These are phyloP conservation scores for Vitis riparia DNA, from an alignment of 164 flowering plant genomes.

Conservation along the genomic window DNA sequence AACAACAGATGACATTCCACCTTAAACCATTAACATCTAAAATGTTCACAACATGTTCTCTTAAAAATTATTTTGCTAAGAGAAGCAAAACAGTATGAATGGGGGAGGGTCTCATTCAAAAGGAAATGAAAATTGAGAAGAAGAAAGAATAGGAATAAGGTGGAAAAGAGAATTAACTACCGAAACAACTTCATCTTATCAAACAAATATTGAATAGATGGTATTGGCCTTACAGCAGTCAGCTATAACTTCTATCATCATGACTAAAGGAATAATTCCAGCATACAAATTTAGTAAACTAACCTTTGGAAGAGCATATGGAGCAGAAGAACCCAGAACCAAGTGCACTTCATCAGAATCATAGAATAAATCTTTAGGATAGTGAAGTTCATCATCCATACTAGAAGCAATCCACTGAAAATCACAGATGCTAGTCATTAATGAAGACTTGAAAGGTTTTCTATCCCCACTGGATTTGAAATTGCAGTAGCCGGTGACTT, in stretches of 20 bases:
- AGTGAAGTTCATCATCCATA: constrained; percentile 65
- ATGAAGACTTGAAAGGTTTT: constrained; percentile 56
- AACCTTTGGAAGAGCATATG: constrained; percentile 92
- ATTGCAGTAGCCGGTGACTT: constrained; percentile 42
- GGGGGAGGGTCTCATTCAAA: not conserved
- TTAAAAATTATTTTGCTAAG: too few relatives aligned
- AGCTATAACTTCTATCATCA: too few relatives aligned
- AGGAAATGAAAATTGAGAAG: not conserved
- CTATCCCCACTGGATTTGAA: constrained; percentile 28
- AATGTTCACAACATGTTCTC: too few relatives aligned
- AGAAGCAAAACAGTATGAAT: too few relatives aligned
- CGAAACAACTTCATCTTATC: not conserved
- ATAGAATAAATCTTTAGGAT: constrained; percentile 72
- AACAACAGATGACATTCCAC: not conserved
- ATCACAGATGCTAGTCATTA: constrained; percentile 49
- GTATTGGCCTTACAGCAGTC: too few relatives aligned
- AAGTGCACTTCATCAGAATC: constrained; percentile 76
- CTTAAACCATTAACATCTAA: not conserved
- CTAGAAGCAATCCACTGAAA: constrained; percentile 67
- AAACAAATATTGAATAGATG: too few relatives aligned
- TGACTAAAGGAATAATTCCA: too few relatives aligned
- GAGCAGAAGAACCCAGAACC: constrained; percentile 70
- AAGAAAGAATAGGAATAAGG: not conserved
- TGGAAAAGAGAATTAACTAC: not conserved
- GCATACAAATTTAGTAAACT: constrained; percentile 8